Percentiles rank a stretch among this genome's conserved stretches.
These are phyloP conservation scores for Aspergillus fumigatus DNA, from an alignment of 2,329 filamentous ascomycete genomes.

Conservation along the genomic window DNA sequence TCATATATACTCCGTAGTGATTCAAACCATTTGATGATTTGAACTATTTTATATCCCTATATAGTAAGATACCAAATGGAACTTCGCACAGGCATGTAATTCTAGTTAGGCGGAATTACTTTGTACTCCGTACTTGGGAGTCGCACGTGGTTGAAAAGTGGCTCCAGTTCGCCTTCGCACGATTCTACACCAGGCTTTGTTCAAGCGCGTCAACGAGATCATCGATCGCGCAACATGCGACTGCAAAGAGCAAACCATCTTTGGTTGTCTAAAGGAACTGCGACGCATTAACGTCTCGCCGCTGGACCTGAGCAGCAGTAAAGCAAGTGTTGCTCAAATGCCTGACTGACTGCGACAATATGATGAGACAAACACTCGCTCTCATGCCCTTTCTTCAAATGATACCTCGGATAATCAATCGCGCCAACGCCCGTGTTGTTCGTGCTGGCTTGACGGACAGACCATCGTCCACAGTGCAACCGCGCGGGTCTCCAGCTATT, in stretches of 20 bases:
- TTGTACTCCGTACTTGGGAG: too few relatives aligned
- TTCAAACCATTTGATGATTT: too few relatives aligned
- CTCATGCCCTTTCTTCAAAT: too few relatives aligned
- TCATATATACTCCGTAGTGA: too few relatives aligned
- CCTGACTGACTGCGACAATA: not conserved
- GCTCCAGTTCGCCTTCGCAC: not conserved
- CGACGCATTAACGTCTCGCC: not conserved
- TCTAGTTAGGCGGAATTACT: too few relatives aligned
- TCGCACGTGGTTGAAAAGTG: too few relatives aligned
- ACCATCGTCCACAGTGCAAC: not conserved
- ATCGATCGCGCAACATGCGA: not conserved
- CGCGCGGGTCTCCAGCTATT: not conserved
- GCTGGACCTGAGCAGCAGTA: not conserved
- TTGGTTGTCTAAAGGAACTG: not conserved
- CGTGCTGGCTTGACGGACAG: not conserved
- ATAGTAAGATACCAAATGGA: too few relatives aligned
- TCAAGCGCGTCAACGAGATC: not conserved
- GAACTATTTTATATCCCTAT: too few relatives aligned
- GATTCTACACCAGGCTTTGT: slow-evolving; percentile 1
- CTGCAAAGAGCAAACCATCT: slow-evolving; percentile 3
- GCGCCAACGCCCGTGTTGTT: too few relatives aligned
- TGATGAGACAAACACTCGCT: not conserved
- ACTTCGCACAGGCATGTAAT: too few relatives aligned
- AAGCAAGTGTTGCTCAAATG: not conserved
- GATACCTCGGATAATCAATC: too few relatives aligned